Conservation (phyloP, 2,329 filamentous ascomycete genomes). For the Sporothrix dimorphospora region DNA sequence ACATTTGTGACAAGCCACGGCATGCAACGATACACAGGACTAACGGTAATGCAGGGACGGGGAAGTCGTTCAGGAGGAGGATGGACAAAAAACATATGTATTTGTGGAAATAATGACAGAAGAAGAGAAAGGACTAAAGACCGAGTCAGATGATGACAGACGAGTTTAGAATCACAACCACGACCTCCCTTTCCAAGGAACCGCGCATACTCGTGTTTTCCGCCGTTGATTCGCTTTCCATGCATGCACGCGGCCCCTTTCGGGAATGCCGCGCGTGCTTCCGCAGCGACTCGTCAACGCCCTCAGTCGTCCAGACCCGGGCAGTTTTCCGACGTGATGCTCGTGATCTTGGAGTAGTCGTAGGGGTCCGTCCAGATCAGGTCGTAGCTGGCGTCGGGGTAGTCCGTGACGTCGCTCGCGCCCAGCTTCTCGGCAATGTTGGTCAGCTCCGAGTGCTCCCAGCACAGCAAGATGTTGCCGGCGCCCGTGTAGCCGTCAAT, state of each 20-base stretch:
- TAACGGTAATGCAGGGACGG: neutral
- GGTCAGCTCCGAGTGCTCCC: constrained; percentile 52
- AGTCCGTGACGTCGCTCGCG: constrained; percentile 51
- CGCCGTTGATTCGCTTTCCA: neutral
- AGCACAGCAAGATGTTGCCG: constrained; percentile 62
- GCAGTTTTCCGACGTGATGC: constrained; percentile 55
- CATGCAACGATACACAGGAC: constrained; percentile 5
- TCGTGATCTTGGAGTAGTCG: constrained; percentile 52
- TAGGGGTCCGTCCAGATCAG: constrained; percentile 61
- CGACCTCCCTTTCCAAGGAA: neutral
- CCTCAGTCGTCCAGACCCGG: constrained; percentile 52
- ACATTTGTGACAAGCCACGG: neutral
- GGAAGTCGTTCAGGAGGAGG: neutral
- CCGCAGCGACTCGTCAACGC: no score
- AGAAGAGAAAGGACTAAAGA: neutral
- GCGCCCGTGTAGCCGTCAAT: constrained; percentile 52
- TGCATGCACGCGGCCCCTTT: neutral
- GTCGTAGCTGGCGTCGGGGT: constrained; percentile 55
- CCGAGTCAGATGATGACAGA: neutral
- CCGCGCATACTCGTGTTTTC: neutral
- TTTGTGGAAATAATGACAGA: neutral
- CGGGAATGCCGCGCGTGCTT: neutral
- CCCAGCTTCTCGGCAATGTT: constrained; percentile 58
- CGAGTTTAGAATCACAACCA: neutral
- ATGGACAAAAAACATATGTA: neutral